Conservation (phyloP, 2,329 filamentous ascomycete genomes). For the Beauveria pseudobassiana region DNA sequence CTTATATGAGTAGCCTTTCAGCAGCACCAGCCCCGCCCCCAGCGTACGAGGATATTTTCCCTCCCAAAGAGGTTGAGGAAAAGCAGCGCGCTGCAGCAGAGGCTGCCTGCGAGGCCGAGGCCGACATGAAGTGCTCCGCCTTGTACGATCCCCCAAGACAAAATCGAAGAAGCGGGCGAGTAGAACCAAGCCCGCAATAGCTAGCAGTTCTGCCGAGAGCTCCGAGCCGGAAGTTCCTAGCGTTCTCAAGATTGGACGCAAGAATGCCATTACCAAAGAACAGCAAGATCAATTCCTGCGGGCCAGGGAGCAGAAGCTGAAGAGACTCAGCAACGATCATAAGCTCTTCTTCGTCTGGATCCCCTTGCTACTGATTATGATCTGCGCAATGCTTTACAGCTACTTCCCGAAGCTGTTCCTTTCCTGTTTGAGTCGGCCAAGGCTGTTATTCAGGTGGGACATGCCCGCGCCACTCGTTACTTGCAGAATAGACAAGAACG, state of each 20-base stretch:
- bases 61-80: constrained; percentile 42
- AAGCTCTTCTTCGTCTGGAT: constrained; percentile 64
- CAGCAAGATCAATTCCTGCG: constrained; percentile 57
- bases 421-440: constrained; percentile 27
- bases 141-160: constrained; percentile 39
- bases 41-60: constrained; percentile 74
- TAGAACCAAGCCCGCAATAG: constrained; percentile 21
- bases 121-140: constrained; percentile 48
- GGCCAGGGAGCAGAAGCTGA: constrained; percentile 54
- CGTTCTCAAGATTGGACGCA: constrained; percentile 53
- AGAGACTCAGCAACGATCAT: constrained; percentile 54
- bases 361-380: constrained; percentile 40
- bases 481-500: constrained; percentile 19
- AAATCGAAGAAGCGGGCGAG: constrained; percentile 18
- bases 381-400: constrained; percentile 43
- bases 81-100: constrained; percentile 52
- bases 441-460: constrained; percentile 24
- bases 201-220: background rate
- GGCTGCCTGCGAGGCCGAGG: constrained; percentile 51
- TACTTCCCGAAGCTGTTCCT: constrained; percentile 41
- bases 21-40: constrained; percentile 54
- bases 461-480: constrained; percentile 17
- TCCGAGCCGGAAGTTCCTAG: constrained; percentile 28
- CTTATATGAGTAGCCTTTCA: constrained; percentile 38
- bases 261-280: constrained; percentile 56